phyloP scores from a whole-genome alignment of 768 basidiomycete genomes.

The Boletus patriciae region DNA sequence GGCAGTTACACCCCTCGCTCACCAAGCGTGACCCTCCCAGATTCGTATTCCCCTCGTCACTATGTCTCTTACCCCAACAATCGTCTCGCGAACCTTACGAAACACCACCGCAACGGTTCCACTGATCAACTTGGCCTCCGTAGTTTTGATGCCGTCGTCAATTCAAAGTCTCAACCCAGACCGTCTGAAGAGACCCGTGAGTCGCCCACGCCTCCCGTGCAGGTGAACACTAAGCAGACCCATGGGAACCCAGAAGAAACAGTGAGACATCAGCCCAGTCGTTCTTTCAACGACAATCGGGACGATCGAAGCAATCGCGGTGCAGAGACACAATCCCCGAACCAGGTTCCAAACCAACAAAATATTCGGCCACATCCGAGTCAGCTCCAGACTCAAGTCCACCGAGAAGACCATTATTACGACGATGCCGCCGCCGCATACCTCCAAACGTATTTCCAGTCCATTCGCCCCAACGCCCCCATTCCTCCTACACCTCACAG shows the following conservation, averaged over 20 bases:
- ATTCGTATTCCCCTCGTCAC: slow-evolving; percentile 35
- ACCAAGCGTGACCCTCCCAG: slow-evolving; percentile 60
- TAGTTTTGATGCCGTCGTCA: slow-evolving; percentile 57
- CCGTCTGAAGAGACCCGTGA: slow-evolving; percentile 32
- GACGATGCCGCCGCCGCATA: slow-evolving; percentile 62
- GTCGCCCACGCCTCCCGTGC: slow-evolving; percentile 14
- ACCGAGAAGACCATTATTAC: slow-evolving; percentile 60
- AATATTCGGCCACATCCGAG: slow-evolving; percentile 40
- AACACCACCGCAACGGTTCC: slow-evolving; percentile 54
- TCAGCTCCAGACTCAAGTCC: slow-evolving; percentile 41
- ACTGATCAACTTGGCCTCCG: slow-evolving; percentile 64
- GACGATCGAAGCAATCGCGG: slow-evolving; percentile 24
- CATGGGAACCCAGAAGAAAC: slow-evolving; percentile 16
- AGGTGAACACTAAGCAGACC: slow-evolving; percentile 18
- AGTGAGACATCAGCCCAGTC: slow-evolving; percentile 22
- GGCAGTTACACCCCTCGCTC: slow-evolving; percentile 68
- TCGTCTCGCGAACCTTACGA: slow-evolving; percentile 40
- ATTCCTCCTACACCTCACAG: slow-evolving; percentile 79
- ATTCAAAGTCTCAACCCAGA: slow-evolving; percentile 41
- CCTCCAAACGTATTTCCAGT: slow-evolving; percentile 57
- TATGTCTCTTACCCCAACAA: slow-evolving; percentile 30
- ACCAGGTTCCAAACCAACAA: slow-evolving; percentile 13
- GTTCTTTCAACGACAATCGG: slow-evolving; percentile 17
- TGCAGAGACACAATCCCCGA: slow-evolving; percentile 24
- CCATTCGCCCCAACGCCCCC: slow-evolving; percentile 69